These are phyloP conservation scores for Schwanniomyces sp. DNA, from an alignment of 805 yeast genomes.

Conservation along the genomic window DNA sequence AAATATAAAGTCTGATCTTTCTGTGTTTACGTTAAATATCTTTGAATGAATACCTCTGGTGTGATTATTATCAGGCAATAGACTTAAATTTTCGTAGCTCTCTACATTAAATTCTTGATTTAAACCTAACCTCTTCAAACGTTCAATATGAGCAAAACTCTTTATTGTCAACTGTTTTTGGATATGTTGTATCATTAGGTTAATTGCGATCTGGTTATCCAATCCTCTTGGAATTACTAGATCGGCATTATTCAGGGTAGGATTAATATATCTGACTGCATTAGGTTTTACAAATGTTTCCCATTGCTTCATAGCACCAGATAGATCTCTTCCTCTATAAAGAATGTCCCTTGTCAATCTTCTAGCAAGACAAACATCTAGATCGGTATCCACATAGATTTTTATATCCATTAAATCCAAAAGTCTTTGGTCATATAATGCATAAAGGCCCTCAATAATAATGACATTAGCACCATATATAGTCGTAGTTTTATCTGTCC, in stretches of 20 bases:
- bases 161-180: conserved; percentile 66
- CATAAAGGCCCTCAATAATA: conserved; percentile 88
- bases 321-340: conserved; percentile 80
- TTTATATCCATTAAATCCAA: conserved; percentile 79
- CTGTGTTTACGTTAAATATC: conserved; percentile 53
- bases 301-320: conserved; percentile 88
- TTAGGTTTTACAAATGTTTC: conserved; percentile 88
- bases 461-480: conserved; percentile 94
- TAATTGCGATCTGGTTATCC: conserved; percentile 78
- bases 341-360: conserved; percentile 84
- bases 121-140: conserved; percentile 58
- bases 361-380: conserved; percentile 89
- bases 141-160: conserved; percentile 65
- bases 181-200: conserved; percentile 76
- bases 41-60: conserved; percentile 70
- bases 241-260: conserved; percentile 79
- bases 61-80: conserved; percentile 60
- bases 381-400: conserved; percentile 89
- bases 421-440: conserved; percentile 69
- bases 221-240: conserved; percentile 88
- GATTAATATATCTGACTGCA: conserved; percentile 70
- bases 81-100: conserved; percentile 27
- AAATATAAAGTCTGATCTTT: conserved; percentile 78
- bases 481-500: conserved; percentile 62
- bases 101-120: conserved; percentile 29